Percentiles rank a stretch among this genome's conserved stretches.
Conservation (phyloP, 108 stramenopile species). For the Discostella stelligeroides region DNA sequence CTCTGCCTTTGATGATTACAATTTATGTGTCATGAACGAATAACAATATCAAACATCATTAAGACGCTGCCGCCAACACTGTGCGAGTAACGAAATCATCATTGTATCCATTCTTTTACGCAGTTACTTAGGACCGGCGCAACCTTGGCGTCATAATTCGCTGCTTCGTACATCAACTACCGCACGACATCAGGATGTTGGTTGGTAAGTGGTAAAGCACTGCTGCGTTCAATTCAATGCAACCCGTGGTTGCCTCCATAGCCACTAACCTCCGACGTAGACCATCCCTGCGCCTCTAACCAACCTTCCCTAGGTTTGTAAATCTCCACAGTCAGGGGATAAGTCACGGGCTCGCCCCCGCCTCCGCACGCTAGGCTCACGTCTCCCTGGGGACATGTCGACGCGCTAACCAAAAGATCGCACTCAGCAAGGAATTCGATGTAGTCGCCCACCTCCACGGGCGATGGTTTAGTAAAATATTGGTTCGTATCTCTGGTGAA, state of each 20-base stretch:
- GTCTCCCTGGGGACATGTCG: conserved; percentile 66
- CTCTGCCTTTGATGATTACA: too few relatives aligned
- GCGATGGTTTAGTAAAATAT: conserved; percentile 68
- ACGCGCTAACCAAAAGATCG: conserved; percentile 54
- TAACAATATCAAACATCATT: too few relatives aligned
- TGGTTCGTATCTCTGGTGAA: conserved; percentile 65
- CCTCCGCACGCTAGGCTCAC: conserved; percentile 62
- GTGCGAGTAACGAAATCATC: too few relatives aligned
- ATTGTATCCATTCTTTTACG: too few relatives aligned
- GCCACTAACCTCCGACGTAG: conserved; percentile 40
- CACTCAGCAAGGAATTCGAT: conserved; percentile 69
- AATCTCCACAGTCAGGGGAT: conserved; percentile 58
- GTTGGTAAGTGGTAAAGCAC: too few relatives aligned
- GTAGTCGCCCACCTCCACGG: conserved; percentile 70
- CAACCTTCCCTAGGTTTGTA: conserved; percentile 41
- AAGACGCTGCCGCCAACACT: too few relatives aligned
- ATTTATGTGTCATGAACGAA: too few relatives aligned
- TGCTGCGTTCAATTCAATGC: too few relatives aligned
- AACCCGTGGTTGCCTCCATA: conserved; percentile 58
- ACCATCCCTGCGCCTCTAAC: conserved; percentile 46
- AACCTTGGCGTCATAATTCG: too few relatives aligned
- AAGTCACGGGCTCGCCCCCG: conserved; percentile 37
- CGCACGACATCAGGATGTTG: too few relatives aligned
- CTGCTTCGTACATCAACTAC: too few relatives aligned
- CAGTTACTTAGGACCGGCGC: too few relatives aligned